Conservation (phyloP, 2,329 filamentous ascomycete genomes). For the Raffaelea ambrosiae region DNA sequence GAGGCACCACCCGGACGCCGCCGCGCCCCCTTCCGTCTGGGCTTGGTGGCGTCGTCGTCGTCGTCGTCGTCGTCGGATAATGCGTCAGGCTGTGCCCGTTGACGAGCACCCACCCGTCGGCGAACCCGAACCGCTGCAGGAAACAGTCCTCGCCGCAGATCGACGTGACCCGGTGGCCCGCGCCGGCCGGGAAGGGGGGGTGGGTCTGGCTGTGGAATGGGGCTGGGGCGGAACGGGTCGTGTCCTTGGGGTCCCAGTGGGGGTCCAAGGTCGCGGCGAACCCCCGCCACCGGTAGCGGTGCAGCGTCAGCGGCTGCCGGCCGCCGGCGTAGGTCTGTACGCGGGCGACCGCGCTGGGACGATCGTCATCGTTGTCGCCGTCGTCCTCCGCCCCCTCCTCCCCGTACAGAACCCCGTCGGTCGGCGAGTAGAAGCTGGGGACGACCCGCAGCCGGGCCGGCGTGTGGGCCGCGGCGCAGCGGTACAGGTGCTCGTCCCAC, state of each 20-base stretch:
- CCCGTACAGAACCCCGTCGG: constrained; percentile 22
- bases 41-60: background rate
- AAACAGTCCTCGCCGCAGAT: constrained; percentile 37
- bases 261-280: too few relatives aligned
- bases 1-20: too few relatives aligned
- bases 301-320: constrained; percentile 30
- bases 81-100: constrained; percentile 37
- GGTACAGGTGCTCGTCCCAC: constrained; percentile 34
- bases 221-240: background rate
- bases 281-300: constrained; percentile 23
- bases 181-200: constrained; percentile 29
- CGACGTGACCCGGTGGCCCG: constrained; percentile 31
- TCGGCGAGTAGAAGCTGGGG: constrained; percentile 32
- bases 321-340: constrained; percentile 27
- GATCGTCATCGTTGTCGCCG: constrained; percentile 10
- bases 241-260: too few relatives aligned
- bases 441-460: constrained; percentile 29
- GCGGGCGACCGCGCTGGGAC: constrained; percentile 6
- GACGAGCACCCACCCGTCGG: constrained; percentile 37
- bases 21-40: too few relatives aligned
- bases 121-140: constrained; percentile 36
- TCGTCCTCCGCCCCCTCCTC: constrained; percentile 16
- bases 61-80: constrained; percentile 26
- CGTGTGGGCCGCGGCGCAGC: constrained; percentile 27
- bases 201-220: too few relatives aligned